These are phyloP conservation scores for Ophiostoma populinum DNA, from an alignment of 2,329 filamentous ascomycete genomes.

Conservation along the genomic window DNA sequence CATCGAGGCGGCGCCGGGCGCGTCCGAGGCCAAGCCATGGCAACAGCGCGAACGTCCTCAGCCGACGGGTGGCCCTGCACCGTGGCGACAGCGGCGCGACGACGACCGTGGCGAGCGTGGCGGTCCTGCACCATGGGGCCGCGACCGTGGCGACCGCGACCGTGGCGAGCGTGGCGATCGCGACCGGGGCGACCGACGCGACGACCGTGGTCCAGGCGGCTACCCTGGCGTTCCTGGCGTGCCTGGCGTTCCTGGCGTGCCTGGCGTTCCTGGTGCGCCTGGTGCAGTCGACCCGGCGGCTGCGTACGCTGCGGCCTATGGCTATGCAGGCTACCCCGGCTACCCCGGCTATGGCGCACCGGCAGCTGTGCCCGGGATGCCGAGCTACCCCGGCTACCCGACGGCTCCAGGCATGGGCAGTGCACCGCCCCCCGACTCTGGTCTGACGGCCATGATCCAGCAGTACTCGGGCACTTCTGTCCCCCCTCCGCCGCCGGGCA, in stretches of 20 bases:
- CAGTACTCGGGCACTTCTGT: slow-evolving; percentile 27
- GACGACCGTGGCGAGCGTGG: slow-evolving; percentile 21
- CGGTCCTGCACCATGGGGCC: slow-evolving; percentile 40
- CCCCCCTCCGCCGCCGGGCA: slow-evolving; percentile 9
- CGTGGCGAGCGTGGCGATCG: slow-evolving; percentile 22
- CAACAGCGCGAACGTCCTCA: slow-evolving; percentile 49
- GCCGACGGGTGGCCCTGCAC: slow-evolving; percentile 67
- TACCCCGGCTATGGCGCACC: slow-evolving; percentile 30
- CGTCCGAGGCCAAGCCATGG: slow-evolving; percentile 59
- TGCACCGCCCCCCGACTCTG: slow-evolving; percentile 4
- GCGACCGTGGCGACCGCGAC: slow-evolving; percentile 35
- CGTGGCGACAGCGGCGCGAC: slow-evolving; percentile 48
- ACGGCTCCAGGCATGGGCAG: slow-evolving; percentile 33
- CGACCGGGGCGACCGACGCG: slow-evolving; percentile 16
- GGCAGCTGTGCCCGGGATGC: slow-evolving; percentile 28
- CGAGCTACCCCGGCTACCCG: slow-evolving; percentile 25
- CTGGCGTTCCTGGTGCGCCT: slow-evolving; percentile 24
- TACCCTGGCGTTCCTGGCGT: slow-evolving; percentile 16
- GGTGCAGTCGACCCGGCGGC: slow-evolving; percentile 22
- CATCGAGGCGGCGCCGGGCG: slow-evolving; percentile 57
- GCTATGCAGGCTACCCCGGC: slow-evolving; percentile 16
- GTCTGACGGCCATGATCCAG: slow-evolving; percentile 46
- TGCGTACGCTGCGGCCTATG: slow-evolving; percentile 13
- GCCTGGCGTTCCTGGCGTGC: slow-evolving; percentile 37
- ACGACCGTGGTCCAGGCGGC: slow-evolving; percentile 7